Conservation (phyloP, 2,329 filamentous ascomycete genomes). For the Talaromyces sp. region DNA sequence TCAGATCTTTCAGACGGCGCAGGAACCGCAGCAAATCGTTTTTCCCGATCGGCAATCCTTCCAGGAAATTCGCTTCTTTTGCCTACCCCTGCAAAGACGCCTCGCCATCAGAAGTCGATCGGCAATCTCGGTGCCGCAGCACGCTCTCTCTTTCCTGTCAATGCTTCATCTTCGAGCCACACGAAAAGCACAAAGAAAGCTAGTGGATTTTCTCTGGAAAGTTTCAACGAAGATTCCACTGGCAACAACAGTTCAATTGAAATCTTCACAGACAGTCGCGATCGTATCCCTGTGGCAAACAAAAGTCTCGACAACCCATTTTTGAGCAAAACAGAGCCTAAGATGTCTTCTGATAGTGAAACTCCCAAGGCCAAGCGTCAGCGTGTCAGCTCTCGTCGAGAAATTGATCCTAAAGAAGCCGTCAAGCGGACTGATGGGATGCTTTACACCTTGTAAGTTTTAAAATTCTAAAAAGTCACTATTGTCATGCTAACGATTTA, state of each 20-base stretch:
- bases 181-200: constrained; percentile 46
- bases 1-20: constrained; percentile 26
- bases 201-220: constrained; percentile 45
- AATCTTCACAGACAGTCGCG: constrained; percentile 63
- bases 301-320: constrained; percentile 57
- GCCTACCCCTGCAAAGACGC: constrained; percentile 62
- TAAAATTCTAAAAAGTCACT: not conserved
- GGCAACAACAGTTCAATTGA: constrained; percentile 45
- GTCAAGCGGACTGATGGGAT: constrained; percentile 56
- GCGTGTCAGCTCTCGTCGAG: constrained; percentile 29
- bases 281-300: constrained; percentile 56
- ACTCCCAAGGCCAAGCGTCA: constrained; percentile 35
- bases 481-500: not conserved
- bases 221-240: constrained; percentile 36
- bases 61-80: constrained; percentile 45
- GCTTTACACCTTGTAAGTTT: constrained; percentile 60
- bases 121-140: constrained; percentile 47
- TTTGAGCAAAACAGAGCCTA: constrained; percentile 38
- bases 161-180: constrained; percentile 46
- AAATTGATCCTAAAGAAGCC: constrained; percentile 50
- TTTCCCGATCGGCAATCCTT: constrained; percentile 27
- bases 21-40: constrained; percentile 26
- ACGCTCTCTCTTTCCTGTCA: constrained; percentile 52
- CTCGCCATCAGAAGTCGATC: constrained; percentile 51
- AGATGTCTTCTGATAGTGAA: constrained; percentile 24